Percentiles rank a stretch among this genome's conserved stretches.
These are phyloP conservation scores for Chloromonas sp. DNA, from an alignment of 163 green algal genomes.

Conservation along the genomic window DNA sequence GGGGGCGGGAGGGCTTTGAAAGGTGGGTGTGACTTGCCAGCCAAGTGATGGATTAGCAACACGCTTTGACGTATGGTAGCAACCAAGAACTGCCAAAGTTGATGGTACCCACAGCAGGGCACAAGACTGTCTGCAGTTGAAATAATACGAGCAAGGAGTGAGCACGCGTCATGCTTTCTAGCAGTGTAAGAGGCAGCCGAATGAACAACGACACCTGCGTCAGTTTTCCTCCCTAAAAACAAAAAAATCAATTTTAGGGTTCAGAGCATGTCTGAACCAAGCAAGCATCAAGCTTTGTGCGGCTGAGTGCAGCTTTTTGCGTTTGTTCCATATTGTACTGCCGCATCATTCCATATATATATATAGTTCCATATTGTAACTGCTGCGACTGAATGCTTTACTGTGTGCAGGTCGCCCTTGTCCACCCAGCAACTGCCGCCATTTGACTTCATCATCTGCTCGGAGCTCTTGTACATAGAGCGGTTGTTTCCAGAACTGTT, in stretches of 20 bases:
- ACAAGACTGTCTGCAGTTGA: too few relatives aligned
- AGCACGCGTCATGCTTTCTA: too few relatives aligned
- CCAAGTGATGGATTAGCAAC: too few relatives aligned
- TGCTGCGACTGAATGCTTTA: not conserved
- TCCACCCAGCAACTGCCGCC: not conserved
- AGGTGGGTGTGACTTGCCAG: slow-evolving; percentile 2
- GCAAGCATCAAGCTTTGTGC: not conserved
- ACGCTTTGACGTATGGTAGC: too few relatives aligned
- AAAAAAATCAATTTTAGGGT: not conserved
- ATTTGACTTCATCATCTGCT: slow-evolving; percentile 16
- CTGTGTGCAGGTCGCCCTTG: slow-evolving; percentile 9
- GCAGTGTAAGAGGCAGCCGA: too few relatives aligned
- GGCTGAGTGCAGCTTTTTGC: not conserved
- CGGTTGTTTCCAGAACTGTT: slow-evolving; percentile 5
- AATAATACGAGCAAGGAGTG: too few relatives aligned
- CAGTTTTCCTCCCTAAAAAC: too few relatives aligned
- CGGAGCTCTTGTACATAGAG: slow-evolving; percentile 14
- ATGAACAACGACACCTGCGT: too few relatives aligned
- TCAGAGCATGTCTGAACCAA: not conserved
- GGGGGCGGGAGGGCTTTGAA: slow-evolving; percentile 10
- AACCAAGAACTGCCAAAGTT: not conserved
- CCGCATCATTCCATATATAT: not conserved
- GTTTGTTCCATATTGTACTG: not conserved
- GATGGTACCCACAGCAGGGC: not conserved
- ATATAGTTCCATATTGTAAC: not conserved